A percentile compares a stretch with the other conserved stretches of the same genome.
Evolutionary conservation across 257 asterid genomes (phyloP).

Genomic region (Solanum phureja): DNA sequence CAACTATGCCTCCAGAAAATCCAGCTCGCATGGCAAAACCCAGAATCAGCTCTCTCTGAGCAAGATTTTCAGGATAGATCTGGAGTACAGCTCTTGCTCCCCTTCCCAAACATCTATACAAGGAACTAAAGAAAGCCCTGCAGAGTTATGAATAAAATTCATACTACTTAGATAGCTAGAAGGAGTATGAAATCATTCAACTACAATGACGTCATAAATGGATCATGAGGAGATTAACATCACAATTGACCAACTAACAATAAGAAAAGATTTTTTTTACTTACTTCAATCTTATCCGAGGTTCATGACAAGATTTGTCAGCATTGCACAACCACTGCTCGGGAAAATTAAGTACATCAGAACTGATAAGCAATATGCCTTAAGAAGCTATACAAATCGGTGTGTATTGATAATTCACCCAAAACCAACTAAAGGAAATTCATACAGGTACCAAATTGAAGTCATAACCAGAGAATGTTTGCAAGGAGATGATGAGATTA

Average conservation of each 20-base stretch:
- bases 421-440: background rate
- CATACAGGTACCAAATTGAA: background rate
- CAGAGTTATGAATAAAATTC: background rate
- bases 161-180: background rate
- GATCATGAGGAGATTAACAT: background rate
- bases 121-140: constrained; percentile 87
- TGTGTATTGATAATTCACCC: background rate
- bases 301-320: constrained; percentile 91
- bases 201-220: background rate
- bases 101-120: constrained; percentile 76
- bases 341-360: background rate
- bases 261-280: constrained; percentile 2
- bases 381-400: background rate
- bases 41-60: constrained; percentile 82
- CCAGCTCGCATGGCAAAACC: constrained; percentile 95
- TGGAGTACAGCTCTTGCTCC: constrained; percentile 97
- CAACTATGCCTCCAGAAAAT: constrained; percentile 86
- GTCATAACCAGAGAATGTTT: background rate
- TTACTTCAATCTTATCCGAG: constrained; percentile 87
- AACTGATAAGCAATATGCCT: background rate
- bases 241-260: background rate
- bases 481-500: background rate
- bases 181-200: background rate
- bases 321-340: constrained; percentile 97
- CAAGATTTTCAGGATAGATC: constrained; percentile 80